Evolutionary conservation across 2,329 filamentous ascomycete species (phyloP), one percentile per base, ranked within the genome.

Genomic region (Acrocalymma vagum): DNA sequence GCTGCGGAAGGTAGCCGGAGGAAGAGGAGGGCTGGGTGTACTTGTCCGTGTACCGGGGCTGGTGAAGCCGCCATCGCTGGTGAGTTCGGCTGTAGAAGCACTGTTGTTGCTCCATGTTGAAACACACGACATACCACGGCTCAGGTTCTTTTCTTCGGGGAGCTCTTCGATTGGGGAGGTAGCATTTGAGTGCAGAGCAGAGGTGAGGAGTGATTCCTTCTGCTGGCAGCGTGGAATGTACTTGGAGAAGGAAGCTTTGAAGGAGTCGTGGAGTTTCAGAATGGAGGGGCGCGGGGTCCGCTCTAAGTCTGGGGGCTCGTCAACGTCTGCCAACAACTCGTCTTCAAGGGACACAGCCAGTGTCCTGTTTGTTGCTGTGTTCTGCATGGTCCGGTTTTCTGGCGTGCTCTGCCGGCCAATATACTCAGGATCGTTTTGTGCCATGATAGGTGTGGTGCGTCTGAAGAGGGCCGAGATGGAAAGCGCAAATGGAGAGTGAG

Each of bases 11-110:
- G 75, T 72, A 36, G 82, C 75, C 13, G 84, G 78, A 4, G 84
- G 84, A 3, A 86, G 77, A n/a, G 90, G 90, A 13, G 94, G 93
- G 63, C 93, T 97, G 1, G 92, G 90, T 0, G 90, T 93, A 67
- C 84, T 90, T 23, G 90, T 89, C 40, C 90, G 80, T n/a, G 90
- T 72, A 20, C 71, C 87, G 27, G 93, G 91, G 60, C 90, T 96
- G 13, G 92, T 95, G 44, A 95, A 75, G 44, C 90, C 92, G 42
- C 89, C 94, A 62, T 96, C 94, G 70, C 92, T 96, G n/a, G 91
- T 96, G 42, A 97, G 78, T 53, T 96, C 93, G 24, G 88, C 88
- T 3, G 90, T 95, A 2, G 92, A 96, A 45, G 87, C 73, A 72
- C 91, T 96, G 54, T 84, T 76, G 63, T 86, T 93, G 76, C 90